Base-by-base conservation (phyloP, 805 yeast species). In the Kodamaea hsintzibuensis region DNA sequence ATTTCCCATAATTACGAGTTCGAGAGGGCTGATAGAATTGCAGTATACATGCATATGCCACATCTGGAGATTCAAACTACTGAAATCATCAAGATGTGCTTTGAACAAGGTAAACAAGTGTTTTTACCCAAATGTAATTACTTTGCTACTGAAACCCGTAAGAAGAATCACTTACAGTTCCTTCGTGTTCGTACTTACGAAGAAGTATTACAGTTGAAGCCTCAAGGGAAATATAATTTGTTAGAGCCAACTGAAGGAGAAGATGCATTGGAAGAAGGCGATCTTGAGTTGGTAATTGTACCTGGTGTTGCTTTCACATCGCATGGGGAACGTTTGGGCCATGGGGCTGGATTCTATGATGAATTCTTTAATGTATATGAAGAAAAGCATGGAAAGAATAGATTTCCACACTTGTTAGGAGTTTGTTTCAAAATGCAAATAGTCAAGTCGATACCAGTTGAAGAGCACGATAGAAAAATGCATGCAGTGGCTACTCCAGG, bases 261-360 rank as follows among this genome's bases (percentile, higher is more conserved):
- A 0, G 70, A 75, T 54, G 54, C 58, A 3, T 50, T 69, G 49
- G 62, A 62, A 0, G 63, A 58, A 2, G 84, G 82, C 0, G 71
- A 69, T 2, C 69, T 93, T 18, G 98, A 93, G 60, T 61, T 93
- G 8, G 72, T 93, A 6, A 69, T 93, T 6, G 76, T 93, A 0
- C 98, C 98, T 0, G 98, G 96, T 0, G 86, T 93, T 1, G 97
- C 89, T 0, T 92, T 89, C 67, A 80, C 89, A 1, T 58, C 25
- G 4, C 54, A 55, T 1, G 69, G 84, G 18, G 67, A 74, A 10
- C 67, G 99, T 51, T 66, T 93, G 51, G 99, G 99, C 1, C 96
- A 91, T 66, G 99, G 99, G 1, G 93, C 86, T 4, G 99, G 98
- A 0, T 91, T 82, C 67, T 93, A 95, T 67, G 99, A 93, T 66